Evolutionary conservation across 805 yeast species (phyloP).

Genomic region (Suhomyces canberraensis): DNA sequence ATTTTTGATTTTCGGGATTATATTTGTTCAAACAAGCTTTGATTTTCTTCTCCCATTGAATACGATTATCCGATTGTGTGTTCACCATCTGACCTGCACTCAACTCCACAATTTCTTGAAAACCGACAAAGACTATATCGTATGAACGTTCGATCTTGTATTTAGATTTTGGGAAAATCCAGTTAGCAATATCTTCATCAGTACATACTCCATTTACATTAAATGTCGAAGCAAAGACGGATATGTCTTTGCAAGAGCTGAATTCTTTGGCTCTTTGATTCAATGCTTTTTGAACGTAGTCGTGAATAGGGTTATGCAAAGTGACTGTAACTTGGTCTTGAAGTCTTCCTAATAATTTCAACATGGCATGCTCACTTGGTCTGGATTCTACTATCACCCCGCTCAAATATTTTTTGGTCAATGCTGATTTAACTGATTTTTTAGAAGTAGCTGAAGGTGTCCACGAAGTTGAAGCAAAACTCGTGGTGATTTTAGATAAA

Average conservation of each 20-base stretch:
- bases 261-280: slow-evolving; percentile 38
- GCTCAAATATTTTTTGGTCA: slow-evolving; percentile 35
- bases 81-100: slow-evolving; percentile 80
- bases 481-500: slow-evolving; percentile 37
- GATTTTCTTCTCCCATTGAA: slow-evolving; percentile 65
- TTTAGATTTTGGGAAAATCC: slow-evolving; percentile 43
- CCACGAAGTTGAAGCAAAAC: slow-evolving; percentile 42
- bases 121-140: slow-evolving; percentile 77
- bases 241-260: slow-evolving; percentile 37
- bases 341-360: slow-evolving; percentile 48
- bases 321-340: slow-evolving; percentile 44
- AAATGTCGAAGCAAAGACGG: slow-evolving; percentile 48
- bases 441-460: slow-evolving; percentile 27
- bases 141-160: slow-evolving; percentile 36
- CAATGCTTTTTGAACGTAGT: slow-evolving; percentile 44
- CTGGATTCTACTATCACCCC: slow-evolving; percentile 39
- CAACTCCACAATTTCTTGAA: slow-evolving; percentile 85
- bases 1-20: slow-evolving; percentile 39
- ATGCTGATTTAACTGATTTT: slow-evolving; percentile 30
- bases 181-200: slow-evolving; percentile 39
- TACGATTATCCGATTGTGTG: slow-evolving; percentile 60
- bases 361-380: slow-evolving; percentile 40
- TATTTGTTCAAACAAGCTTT: slow-evolving; percentile 41
- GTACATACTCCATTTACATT: slow-evolving; percentile 51
- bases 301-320: slow-evolving; percentile 53